phyloP scores from a whole-genome alignment of 1,284 basidiomycete species.

The Cryptococcus depauperatus region DNA sequence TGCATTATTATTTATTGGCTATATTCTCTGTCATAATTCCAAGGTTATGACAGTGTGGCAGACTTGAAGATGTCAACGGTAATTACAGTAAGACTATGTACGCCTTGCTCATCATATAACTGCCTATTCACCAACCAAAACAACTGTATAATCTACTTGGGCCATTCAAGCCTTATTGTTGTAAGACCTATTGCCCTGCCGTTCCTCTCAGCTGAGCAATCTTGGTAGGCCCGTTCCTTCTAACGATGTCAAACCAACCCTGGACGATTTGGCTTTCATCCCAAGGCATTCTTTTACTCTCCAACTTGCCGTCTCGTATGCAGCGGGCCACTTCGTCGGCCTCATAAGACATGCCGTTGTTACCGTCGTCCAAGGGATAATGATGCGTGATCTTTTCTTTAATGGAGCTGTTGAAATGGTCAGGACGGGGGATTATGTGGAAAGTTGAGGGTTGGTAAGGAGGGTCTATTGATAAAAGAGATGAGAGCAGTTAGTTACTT shows the following conservation, averaged over 20 bases:
- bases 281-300: slow-evolving; percentile 65
- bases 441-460: slow-evolving; percentile 28
- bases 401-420: slow-evolving; percentile 48
- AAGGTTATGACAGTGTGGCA: too few species aligned
- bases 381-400: slow-evolving; percentile 47
- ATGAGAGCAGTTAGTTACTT: background rate
- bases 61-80: too few species aligned
- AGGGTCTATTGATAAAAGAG: slow-evolving; percentile 18
- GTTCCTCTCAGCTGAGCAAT: slow-evolving; percentile 28
- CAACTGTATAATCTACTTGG: too few species aligned
- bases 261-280: slow-evolving; percentile 69
- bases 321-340: slow-evolving; percentile 66
- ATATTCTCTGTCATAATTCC: too few species aligned
- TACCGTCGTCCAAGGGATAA: slow-evolving; percentile 50
- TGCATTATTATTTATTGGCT: too few species aligned
- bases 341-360: slow-evolving; percentile 44
- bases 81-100: too few species aligned
- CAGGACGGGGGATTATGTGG: slow-evolving; percentile 49
- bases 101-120: too few species aligned
- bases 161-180: too few species aligned
- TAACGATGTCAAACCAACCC: slow-evolving; percentile 70
- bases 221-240: slow-evolving; percentile 35
- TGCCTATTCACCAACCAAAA: too few species aligned
- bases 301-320: slow-evolving; percentile 63
- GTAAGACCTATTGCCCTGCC: slow-evolving; percentile 23